Base-by-base conservation (phyloP, 345 rosid species). In the Boechera stricta region DNA sequence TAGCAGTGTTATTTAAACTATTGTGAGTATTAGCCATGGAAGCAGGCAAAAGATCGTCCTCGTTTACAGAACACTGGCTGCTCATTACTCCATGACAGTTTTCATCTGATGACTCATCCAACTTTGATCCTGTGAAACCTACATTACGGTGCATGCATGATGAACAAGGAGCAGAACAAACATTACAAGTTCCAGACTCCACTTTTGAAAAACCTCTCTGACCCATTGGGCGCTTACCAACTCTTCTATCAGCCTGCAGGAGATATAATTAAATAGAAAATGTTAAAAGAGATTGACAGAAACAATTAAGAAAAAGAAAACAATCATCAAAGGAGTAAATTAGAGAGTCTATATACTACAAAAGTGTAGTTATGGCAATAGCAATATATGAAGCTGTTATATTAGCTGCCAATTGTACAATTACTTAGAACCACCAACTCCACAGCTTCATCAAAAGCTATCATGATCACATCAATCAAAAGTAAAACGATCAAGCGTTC, bases 111-210 rank as follows among this genome's bases (percentile, higher is more conserved):
- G 77, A 83, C 73, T 84, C 96, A 10, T 77, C 87, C 62, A 29
- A 83, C 78, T 91, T 89, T 33, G 85, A 82, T 69, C 84, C 91
- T 84, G 82, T 82, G 70, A 54, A 73, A 75, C 81, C 85, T 57
- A 64, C 61, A 64, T 76, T 83, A 67, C 76, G 86, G 76, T 90
- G 97, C 89, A 83, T 87, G 75, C 97, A 91, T 49, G 94, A 94
- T 62, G 92, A 90, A 84, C 97, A 87, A 79, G 95, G 89, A 75
- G 98, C 86, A 41, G 85, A 91, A 79, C 91, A 90, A 67, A 86
- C 89, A 80, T 86, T 88, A 76, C 93, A 87, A 69, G 88, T 92
- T 79, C 98, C 96, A 72, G 93, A 91, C 76, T 92, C 91, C 72
- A 67, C 75, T 75, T 76, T 77, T 35, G 76, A 60, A 60, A 29